Evolutionary conservation across 1,284 basidiomycete genomes (phyloP).

Genomic region (Pseudozyma sp.): DNA sequence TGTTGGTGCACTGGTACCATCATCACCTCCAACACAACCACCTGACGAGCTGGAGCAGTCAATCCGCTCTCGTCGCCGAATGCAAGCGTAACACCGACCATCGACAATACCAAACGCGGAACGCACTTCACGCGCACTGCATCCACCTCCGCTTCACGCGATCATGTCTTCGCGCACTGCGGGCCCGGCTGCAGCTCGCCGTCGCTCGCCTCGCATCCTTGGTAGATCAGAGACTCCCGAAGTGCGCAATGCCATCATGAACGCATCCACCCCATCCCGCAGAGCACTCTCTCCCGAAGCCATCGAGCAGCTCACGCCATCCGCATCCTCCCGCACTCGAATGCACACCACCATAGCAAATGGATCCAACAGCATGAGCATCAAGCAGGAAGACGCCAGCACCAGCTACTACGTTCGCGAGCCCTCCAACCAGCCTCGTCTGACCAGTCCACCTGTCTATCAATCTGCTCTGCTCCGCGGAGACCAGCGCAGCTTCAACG

Average conservation of each 20-base stretch:
- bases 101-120: not conserved
- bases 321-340: slow-evolving; percentile 11
- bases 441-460: slow-evolving; percentile 8
- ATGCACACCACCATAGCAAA: slow-evolving; percentile 4
- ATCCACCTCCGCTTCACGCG: not conserved
- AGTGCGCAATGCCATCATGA: slow-evolving; percentile 1
- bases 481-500: slow-evolving; percentile 41
- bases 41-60: too few species aligned
- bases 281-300: slow-evolving; percentile 28
- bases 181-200: slow-evolving; percentile 13
- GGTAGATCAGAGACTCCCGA: slow-evolving; percentile 29
- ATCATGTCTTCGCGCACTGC: slow-evolving; percentile 20
- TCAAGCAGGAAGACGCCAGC: slow-evolving; percentile 45
- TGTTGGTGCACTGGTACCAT: not conserved
- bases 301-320: slow-evolving; percentile 34
- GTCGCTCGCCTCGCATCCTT: slow-evolving; percentile 29
- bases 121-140: not conserved
- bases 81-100: too few species aligned
- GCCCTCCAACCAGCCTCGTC: slow-evolving; percentile 20
- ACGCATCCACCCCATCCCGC: slow-evolving; percentile 5
- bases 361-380: slow-evolving; percentile 22
- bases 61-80: too few species aligned
- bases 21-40: too few species aligned
- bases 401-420: slow-evolving; percentile 40
- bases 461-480: slow-evolving; percentile 33